Base-by-base conservation (phyloP, 2,329 filamentous ascomycete species). In the Ophiocordyceps sinensis region DNA sequence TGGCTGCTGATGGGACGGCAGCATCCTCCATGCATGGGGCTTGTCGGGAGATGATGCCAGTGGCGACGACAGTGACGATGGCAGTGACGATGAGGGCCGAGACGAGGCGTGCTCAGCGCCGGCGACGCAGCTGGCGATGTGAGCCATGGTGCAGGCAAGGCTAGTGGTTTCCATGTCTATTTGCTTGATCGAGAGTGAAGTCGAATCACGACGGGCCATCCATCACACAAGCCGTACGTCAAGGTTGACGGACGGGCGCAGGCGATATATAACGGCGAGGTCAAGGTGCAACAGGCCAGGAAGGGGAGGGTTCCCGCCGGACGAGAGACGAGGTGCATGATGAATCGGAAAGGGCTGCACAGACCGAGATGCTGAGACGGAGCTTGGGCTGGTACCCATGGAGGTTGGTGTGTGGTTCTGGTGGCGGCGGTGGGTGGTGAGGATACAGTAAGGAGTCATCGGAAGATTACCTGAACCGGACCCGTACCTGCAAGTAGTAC, bases 91-190 rank as follows among this genome's bases (percentile, higher is more conserved):
- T 36, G 30, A 32, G n/a, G 14, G 41, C 14, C 38, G 42, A 39
- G 38, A 41, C 34, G 70, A 66, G 53, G 58, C 64, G 45, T 59
- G 54, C 51, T 70, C 68, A 44, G 57, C 54, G 51, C 68, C 65
- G 49, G 70, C 61, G 61, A 79, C 66, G 56, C 74, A 77, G 51
- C 63, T 70, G 56, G 70, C 71, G 58, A 79, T 78, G 58, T 79
- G 75, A 60, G 73, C 72, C 75, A 79, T 79, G 58, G 14, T 35
- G 14, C 23, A 2, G 5, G 23, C 23, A 9, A 17, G 9, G 12
- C 31, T 4, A n/a, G 10, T 3, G 10, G 30, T 32, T 13, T 4
- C 12, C 8, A 35, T 15, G 57, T n/a, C n/a, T 28, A 17, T 29
- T 4, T 29, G 23, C 19, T 28, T 28, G 36, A 26, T 32, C 13